Percentiles rank a stretch among this genome's conserved stretches.
Conservation (phyloP, 2,329 filamentous ascomycete species). For the Talaromyces sp. region DNA sequence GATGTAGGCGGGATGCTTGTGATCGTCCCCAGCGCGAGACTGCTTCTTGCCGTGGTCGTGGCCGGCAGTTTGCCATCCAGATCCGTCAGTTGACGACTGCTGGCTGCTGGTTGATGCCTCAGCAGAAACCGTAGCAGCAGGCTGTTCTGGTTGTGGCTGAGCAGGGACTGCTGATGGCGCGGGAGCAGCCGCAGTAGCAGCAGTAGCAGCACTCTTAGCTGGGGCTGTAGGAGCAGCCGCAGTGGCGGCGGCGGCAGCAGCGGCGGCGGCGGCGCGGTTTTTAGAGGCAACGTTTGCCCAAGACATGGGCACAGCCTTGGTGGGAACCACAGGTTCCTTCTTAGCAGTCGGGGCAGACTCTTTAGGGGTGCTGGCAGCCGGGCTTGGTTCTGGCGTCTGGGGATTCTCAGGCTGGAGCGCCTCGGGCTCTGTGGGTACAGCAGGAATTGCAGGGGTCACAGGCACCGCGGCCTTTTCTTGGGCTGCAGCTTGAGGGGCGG, state of each 20-base stretch:
- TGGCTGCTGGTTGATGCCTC: constrained; percentile 62
- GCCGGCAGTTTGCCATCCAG: constrained; percentile 85
- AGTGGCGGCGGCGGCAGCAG: constrained; percentile 49
- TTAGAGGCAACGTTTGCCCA: constrained; percentile 59
- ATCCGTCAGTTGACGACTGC: constrained; percentile 60
- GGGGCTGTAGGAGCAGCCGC: constrained; percentile 29
- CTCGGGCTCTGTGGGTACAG: constrained; percentile 36
- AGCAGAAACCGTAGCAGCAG: constrained; percentile 34
- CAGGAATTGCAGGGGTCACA: constrained; percentile 18
- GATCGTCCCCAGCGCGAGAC: constrained; percentile 65
- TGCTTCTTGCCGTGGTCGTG: constrained; percentile 76
- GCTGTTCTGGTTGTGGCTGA: constrained; percentile 26
- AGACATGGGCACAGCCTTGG: constrained; percentile 55
- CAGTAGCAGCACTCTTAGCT: constrained; percentile 28
- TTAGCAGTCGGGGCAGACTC: constrained; percentile 46
- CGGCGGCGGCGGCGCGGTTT: constrained; percentile 26
- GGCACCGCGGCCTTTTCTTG: constrained; percentile 17
- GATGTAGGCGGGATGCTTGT: constrained; percentile 80
- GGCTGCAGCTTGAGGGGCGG: constrained; percentile 28
- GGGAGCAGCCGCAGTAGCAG: constrained; percentile 22
- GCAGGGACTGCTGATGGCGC: constrained; percentile 11
- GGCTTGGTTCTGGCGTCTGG: constrained; percentile 54
- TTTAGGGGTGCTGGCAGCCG: constrained; percentile 46
- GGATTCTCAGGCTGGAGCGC: constrained; percentile 57
- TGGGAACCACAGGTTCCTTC: constrained; percentile 41